phyloP scores from a whole-genome alignment of 2,329 filamentous ascomycete genomes.

The Ceratocystis ficicola region DNA sequence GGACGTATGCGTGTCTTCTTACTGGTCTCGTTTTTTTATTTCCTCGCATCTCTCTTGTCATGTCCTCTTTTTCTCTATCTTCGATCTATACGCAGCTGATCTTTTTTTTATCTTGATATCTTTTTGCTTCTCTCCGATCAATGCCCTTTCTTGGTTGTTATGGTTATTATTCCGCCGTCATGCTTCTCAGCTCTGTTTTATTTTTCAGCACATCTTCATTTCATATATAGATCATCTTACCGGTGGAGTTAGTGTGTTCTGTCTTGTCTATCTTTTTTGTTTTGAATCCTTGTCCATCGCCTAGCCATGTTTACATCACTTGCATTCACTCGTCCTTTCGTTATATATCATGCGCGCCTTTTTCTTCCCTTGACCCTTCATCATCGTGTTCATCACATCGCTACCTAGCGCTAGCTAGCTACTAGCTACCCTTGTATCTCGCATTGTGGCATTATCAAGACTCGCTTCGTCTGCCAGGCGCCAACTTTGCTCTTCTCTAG shows the following conservation, averaged over 20 bases:
- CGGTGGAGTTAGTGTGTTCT: slow-evolving; percentile 5
- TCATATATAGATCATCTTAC: slow-evolving; percentile 8
- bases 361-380: not conserved
- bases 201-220: not conserved
- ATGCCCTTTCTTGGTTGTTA: not conserved
- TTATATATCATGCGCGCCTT: not conserved
- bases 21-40: not conserved
- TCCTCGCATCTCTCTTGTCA: not conserved
- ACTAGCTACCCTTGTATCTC: no score
- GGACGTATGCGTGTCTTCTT: no score
- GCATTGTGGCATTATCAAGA: no score
- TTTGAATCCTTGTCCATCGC: not conserved
- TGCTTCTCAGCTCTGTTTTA: not conserved
- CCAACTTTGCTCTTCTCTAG: not conserved
- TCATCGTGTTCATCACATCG: no score
- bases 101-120: not conserved
- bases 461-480: no score
- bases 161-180: not conserved
- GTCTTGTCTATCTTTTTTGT: not conserved
- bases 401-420: no score
- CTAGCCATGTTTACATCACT: not conserved
- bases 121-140: not conserved
- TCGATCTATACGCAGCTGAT: not conserved
- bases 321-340: not conserved
- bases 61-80: slow-evolving; percentile 9